These are phyloP conservation scores for Candida gigantensis DNA, from an alignment of 1,139 yeast genomes.

Conservation along the genomic window DNA sequence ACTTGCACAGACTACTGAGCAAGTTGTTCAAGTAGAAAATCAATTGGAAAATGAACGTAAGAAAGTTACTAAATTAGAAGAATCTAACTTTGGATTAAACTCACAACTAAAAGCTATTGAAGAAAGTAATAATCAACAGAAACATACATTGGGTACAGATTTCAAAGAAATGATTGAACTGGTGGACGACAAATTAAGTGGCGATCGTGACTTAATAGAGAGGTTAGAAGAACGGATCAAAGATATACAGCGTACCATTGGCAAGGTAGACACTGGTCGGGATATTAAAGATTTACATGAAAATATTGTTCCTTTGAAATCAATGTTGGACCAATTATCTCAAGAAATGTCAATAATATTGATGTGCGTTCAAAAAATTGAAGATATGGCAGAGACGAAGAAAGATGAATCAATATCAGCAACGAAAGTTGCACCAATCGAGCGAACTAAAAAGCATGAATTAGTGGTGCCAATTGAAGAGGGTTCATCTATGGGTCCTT, in stretches of 20 bases:
- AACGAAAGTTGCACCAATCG: no score
- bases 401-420: no score
- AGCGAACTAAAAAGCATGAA: no score
- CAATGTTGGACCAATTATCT: not conserved
- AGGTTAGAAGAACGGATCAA: not conserved
- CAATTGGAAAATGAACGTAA: not conserved
- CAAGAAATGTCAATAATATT: no score
- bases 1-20: not conserved
- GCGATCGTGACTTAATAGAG: not conserved
- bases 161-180: not conserved
- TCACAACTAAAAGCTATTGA: not conserved
- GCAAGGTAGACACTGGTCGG: not conserved
- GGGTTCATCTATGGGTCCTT: no score
- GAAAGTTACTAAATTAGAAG: not conserved
- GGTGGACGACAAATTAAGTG: not conserved
- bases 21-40: not conserved
- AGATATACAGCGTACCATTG: not conserved
- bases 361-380: no score
- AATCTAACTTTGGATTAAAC: not conserved
- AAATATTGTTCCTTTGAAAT: not conserved
- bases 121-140: not conserved
- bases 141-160: no score
- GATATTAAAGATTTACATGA: not conserved
- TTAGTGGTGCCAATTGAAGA: no score
- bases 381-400: no score